Evolutionary conservation across 2,329 filamentous ascomycete species (phyloP).

Genomic region (Penicillium sp.): DNA sequence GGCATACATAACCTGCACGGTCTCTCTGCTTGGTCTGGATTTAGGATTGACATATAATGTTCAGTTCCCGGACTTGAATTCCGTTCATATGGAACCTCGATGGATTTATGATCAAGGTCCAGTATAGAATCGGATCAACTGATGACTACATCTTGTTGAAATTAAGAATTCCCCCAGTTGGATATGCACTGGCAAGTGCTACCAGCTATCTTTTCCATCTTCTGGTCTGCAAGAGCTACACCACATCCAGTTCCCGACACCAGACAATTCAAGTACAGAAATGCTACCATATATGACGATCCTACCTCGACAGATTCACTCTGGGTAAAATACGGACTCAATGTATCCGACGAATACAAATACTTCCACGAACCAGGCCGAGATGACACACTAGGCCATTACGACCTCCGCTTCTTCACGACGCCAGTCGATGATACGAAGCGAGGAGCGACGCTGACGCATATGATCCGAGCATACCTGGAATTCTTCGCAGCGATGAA

Average conservation of each 20-base stretch:
- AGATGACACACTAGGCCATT: constrained; percentile 60
- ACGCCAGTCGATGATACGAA: constrained; percentile 59
- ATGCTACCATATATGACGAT: constrained; percentile 1
- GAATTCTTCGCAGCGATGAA: constrained; percentile 57
- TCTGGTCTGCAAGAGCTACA: constrained; percentile 16
- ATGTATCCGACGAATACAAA: constrained; percentile 43
- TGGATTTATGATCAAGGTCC: too few relatives aligned
- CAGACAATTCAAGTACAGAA: constrained; percentile 1
- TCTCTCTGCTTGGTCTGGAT: too few relatives aligned
- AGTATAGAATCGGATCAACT: too few relatives aligned
- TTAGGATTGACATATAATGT: too few relatives aligned
- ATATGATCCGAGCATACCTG: constrained; percentile 70
- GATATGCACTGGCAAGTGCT: constrained; percentile 21
- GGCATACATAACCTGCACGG: too few relatives aligned
- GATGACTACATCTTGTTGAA: too few relatives aligned
- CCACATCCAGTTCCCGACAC: constrained; percentile 12
- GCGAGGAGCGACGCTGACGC: constrained; percentile 58
- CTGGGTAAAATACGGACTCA: constrained; percentile 25
- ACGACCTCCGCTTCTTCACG: constrained; percentile 66
- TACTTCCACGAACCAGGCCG: constrained; percentile 63
- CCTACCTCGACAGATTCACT: constrained; percentile 15
- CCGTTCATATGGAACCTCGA: too few relatives aligned
- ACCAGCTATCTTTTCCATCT: constrained; percentile 15
- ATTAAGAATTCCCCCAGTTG: too few relatives aligned
- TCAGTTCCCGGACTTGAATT: too few relatives aligned